Conservation (phyloP, 129 eudicot genomes). For the Smallanthus sonchifolius region DNA sequence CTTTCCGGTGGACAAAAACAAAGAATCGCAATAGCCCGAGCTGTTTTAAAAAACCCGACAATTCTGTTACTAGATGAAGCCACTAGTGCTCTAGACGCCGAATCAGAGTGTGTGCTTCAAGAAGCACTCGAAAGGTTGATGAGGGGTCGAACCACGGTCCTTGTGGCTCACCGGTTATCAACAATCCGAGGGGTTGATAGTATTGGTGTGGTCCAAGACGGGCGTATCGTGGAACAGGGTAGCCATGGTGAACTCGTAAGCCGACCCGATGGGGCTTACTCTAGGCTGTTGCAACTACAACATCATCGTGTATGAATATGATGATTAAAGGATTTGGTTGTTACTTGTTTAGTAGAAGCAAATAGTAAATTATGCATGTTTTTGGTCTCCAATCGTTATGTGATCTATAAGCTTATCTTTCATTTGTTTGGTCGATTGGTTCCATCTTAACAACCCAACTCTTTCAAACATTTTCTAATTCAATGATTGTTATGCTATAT, state of each 20-base stretch:
- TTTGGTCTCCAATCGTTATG: conserved; percentile 25
- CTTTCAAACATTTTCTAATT: conserved; percentile 1
- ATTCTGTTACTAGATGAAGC: conserved; percentile 87
- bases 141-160: conserved; percentile 91
- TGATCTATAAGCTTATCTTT: not conserved
- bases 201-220: conserved; percentile 86
- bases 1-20: conserved; percentile 98
- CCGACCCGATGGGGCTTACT: conserved; percentile 89
- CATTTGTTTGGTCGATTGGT: conserved; percentile 29
- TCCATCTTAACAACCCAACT: not conserved
- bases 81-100: conserved; percentile 88
- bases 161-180: conserved; percentile 82
- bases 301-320: conserved; percentile 55
- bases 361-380: conserved; percentile 35
- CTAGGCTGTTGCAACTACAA: conserved; percentile 87
- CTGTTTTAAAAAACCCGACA: conserved; percentile 76
- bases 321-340: conserved; percentile 6
- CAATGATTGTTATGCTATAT: conserved; percentile 23
- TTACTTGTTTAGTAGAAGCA: not conserved
- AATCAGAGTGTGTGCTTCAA: conserved; percentile 88
- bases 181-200: conserved; percentile 86
- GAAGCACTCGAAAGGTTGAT: conserved; percentile 86
- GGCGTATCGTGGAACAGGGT: conserved; percentile 89
- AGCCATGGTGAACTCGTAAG: conserved; percentile 78
- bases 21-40: conserved; percentile 87